Conservation (phyloP, 805 yeast species). For the Yamadazyma scolyti region DNA sequence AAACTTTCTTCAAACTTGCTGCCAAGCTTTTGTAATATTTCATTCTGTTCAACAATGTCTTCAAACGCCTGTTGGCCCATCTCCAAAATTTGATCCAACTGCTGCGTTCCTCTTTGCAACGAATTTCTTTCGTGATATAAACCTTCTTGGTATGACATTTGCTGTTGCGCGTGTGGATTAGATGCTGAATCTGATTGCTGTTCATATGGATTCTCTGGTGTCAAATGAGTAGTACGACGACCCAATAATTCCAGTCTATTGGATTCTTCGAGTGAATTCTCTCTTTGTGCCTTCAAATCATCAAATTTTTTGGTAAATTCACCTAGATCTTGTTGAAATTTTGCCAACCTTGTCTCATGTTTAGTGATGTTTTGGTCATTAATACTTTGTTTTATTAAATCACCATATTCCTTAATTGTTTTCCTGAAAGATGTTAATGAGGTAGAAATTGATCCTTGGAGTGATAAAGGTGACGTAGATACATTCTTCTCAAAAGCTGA, state of each 20-base stretch:
- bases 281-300: constrained; percentile 53
- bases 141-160: constrained; percentile 53
- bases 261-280: constrained; percentile 44
- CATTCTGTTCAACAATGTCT: constrained; percentile 82
- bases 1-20: constrained; percentile 63
- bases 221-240: constrained; percentile 32
- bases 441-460: constrained; percentile 77
- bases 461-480: constrained; percentile 66
- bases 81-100: constrained; percentile 84
- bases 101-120: constrained; percentile 67
- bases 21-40: constrained; percentile 60
- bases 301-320: constrained; percentile 51
- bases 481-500: constrained; percentile 62
- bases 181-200: constrained; percentile 14
- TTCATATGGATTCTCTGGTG: constrained; percentile 50
- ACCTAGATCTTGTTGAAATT: constrained; percentile 47
- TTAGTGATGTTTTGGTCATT: constrained; percentile 52
- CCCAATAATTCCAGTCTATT: constrained; percentile 55
- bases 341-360: constrained; percentile 49
- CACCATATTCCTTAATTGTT: constrained; percentile 68
- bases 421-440: constrained; percentile 71
- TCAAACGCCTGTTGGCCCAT: constrained; percentile 85
- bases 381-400: constrained; percentile 55
- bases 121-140: constrained; percentile 64
- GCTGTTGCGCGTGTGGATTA: constrained; percentile 20